A percentile compares a stretch with the other conserved stretches of the same genome.
phyloP scores from a whole-genome alignment of 2,329 filamentous ascomycete genomes.

The Pyrenophora teres region DNA sequence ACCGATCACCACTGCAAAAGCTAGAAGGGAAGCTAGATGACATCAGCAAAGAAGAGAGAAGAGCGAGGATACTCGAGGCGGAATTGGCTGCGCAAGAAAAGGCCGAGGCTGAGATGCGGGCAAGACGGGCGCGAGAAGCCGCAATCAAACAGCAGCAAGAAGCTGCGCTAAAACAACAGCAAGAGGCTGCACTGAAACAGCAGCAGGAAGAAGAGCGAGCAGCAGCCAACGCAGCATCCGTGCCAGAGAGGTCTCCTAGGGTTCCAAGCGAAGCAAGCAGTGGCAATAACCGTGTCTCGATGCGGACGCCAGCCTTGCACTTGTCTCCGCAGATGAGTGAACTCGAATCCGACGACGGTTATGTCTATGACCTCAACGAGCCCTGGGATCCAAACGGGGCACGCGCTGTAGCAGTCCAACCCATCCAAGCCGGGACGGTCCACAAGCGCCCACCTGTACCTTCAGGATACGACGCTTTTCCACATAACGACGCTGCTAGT shows the following conservation, averaged over 20 bases:
- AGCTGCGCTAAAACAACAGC: constrained; percentile 38
- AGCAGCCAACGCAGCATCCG: constrained; percentile 34
- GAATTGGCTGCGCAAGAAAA: constrained; percentile 73
- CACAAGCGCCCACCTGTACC: constrained; percentile 29
- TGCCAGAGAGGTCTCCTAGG: constrained; percentile 12
- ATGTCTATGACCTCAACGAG: constrained; percentile 39
- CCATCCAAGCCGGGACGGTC: constrained; percentile 22
- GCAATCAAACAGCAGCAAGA: constrained; percentile 38
- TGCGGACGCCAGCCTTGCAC: constrained; percentile 32
- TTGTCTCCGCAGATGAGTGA: constrained; percentile 32
- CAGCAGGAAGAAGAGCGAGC: constrained; percentile 34
- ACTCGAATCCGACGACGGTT: constrained; percentile 35
- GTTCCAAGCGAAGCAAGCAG: constrained; percentile 23
- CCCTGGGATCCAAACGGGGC: constrained; percentile 43
- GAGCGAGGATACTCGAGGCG: constrained; percentile 80
- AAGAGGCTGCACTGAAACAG: constrained; percentile 36
- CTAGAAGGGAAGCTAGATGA: constrained; percentile 88
- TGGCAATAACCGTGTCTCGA: constrained; percentile 41
- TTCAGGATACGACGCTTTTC: constrained; percentile 16
- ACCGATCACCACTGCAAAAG: constrained; percentile 89
- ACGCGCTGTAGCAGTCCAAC: constrained; percentile 22
- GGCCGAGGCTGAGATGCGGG: constrained; percentile 50
- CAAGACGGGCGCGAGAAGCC: constrained; percentile 37
- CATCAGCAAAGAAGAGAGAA: constrained; percentile 95
- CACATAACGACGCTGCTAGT: constrained; percentile 24